Evolutionary conservation across 2,329 filamentous ascomycete species (phyloP).

Genomic region (Helicocarpus griseus): DNA sequence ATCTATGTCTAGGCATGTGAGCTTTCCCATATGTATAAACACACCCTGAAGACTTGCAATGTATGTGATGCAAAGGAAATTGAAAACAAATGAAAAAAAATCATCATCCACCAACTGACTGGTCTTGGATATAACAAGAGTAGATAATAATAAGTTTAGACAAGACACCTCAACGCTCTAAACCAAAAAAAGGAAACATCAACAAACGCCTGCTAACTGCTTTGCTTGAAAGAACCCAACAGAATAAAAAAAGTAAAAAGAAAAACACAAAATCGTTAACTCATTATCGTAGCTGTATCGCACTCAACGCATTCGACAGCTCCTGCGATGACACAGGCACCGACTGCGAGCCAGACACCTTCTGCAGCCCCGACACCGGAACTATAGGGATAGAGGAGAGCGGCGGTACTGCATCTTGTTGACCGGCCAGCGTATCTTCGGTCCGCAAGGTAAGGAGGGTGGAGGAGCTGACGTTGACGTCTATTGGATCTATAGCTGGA

Average conservation of each 20-base stretch:
- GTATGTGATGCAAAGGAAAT: too few relatives aligned
- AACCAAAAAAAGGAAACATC: too few relatives aligned
- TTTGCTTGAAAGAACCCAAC: not conserved
- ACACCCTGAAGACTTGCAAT: too few relatives aligned
- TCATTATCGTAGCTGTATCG: constrained; percentile 2
- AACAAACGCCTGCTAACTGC: not conserved
- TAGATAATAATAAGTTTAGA: too few relatives aligned
- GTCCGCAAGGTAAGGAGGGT: constrained; percentile 9
- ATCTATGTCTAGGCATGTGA: too few relatives aligned
- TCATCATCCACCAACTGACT: too few relatives aligned
- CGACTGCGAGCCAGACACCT: not conserved
- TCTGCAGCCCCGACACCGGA: constrained; percentile 18
- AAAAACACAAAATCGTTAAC: not conserved
- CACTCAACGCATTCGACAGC: not conserved
- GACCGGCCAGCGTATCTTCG: not conserved
- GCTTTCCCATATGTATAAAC: too few relatives aligned
- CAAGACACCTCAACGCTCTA: too few relatives aligned
- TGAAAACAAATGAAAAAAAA: too few relatives aligned
- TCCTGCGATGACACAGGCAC: not conserved
- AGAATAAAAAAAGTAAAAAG: not conserved
- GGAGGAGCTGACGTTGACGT: constrained; percentile 6
- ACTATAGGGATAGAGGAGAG: too few relatives aligned
- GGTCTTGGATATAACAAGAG: too few relatives aligned
- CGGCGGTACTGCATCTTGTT: not conserved
- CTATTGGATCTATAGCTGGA: not conserved